Base-by-base conservation (phyloP, 345 rosid species). In the Pugionium dolabratum region DNA sequence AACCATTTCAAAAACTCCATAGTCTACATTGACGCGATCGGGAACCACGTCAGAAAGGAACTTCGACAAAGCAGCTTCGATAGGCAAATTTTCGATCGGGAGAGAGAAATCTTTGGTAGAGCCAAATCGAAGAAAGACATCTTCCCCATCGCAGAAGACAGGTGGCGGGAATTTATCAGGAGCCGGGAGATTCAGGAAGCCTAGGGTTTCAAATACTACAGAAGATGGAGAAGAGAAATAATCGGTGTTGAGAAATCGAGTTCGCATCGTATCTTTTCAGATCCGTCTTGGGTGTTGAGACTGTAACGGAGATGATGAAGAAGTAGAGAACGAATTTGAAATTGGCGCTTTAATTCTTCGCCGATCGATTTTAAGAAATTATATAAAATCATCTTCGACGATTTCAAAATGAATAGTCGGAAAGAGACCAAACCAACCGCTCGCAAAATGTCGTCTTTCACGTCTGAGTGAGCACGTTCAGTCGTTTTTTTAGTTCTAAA, bases 171-270 rank as follows among this genome's bases (percentile, higher is more conserved):
- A 71, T 28, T 76, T 64, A 42, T 43, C 75, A 78, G 88, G 88
- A 27, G 76, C 73, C 3, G 91, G 84, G 37, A 92, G 88, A 40
- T 78, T 73, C 25, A 86, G 85, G 79, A 89, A 86, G 54, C 72
- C 76, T 73, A 80, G 81, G 80, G 81, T 78, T 81, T 73, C 76
- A 54, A 33, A 48, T 10, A 77, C 49, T 6, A 7, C 18, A 64
- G 85, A 75, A 7, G 78, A 54, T 9, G 74, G 55, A 53, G 82
- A 26, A 9, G 77, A 39, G 81, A 87, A 83, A 81, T 76, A 76
- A 71, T 87, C 86, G 49, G 60, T 69, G 64, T 74, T 80, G 71
- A 86, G 88, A 72, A 86, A 89, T 64, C 89, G 91, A 79, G 81
- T 80, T 78, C 93, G 85, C 96, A 89, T 92, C 61, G 39, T 67